Conservation (phyloP, 257 asterid genomes). For the Solanum tarijense region DNA sequence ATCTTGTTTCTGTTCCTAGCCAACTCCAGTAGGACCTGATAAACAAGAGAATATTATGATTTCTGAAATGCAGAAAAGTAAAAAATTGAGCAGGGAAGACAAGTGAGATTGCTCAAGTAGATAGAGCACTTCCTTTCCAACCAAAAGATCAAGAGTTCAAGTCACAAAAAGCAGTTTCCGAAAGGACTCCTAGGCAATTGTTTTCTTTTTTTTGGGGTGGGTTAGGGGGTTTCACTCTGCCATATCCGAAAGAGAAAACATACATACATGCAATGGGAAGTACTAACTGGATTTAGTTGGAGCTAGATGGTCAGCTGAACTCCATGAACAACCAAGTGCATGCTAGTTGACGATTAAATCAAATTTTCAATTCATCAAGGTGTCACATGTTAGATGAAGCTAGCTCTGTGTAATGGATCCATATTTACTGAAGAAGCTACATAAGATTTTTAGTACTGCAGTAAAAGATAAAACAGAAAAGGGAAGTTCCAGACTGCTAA, state of each 20-base stretch:
- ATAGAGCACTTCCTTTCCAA: neutral
- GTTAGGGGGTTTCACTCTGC: neutral
- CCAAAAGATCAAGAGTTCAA: neutral
- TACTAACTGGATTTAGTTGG: neutral
- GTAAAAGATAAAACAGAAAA: neutral
- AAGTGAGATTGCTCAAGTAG: neutral
- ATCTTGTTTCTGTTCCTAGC: slow-evolving; percentile 76
- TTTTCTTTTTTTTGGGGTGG: neutral
- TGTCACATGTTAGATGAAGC: neutral
- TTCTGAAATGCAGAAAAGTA: neutral
- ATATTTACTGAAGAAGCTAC: neutral
- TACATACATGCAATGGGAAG: neutral
- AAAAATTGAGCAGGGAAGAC: neutral
- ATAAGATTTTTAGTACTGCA: neutral
- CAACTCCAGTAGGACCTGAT: slow-evolving; percentile 70
- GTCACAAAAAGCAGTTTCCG: neutral
- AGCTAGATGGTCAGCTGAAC: neutral
- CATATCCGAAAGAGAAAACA: neutral
- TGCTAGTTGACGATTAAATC: neutral
- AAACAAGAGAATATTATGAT: neutral
- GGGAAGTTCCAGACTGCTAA: neutral
- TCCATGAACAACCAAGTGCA: neutral
- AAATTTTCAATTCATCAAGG: neutral
- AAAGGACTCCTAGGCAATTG: neutral
- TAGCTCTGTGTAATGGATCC: neutral